These are phyloP conservation scores for Penicillium goetzii DNA, from an alignment of 495 filamentous ascomycete species.

Conservation along the genomic window DNA sequence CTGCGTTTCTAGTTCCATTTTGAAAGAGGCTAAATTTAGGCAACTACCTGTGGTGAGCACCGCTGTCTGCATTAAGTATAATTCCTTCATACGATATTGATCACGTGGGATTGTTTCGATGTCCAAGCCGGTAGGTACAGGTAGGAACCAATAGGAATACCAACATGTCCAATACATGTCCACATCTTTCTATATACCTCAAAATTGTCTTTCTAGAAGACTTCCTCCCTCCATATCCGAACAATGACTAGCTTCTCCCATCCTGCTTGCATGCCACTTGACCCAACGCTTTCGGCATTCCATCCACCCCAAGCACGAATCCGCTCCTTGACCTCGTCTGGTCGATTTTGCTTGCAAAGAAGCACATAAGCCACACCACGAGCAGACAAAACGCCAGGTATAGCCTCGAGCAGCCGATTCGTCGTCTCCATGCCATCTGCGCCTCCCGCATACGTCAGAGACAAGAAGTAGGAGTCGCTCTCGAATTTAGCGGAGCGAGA, in stretches of 20 bases:
- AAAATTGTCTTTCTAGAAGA: background rate
- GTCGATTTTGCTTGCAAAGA: conserved; percentile 85
- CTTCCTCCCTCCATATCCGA: conserved; percentile 66
- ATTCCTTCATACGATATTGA: background rate
- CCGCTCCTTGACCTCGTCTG: conserved; percentile 70
- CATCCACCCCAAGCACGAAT: conserved; percentile 66
- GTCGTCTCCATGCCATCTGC: conserved; percentile 92
- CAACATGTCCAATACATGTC: background rate
- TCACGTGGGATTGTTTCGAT: background rate
- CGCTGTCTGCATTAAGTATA: background rate
- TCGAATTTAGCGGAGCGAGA: conserved; percentile 55
- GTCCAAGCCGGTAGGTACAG: background rate
- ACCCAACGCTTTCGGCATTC: conserved; percentile 77
- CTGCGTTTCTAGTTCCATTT: background rate
- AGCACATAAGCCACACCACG: conserved; percentile 86
- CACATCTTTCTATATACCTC: background rate
- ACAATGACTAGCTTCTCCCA: conserved; percentile 90
- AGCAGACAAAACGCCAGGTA: conserved; percentile 63
- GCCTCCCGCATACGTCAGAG: conserved; percentile 86
- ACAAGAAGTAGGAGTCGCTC: conserved; percentile 77
- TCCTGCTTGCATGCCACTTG: conserved; percentile 81
- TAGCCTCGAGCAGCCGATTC: conserved; percentile 67
- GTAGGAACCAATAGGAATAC: background rate
- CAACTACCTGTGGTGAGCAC: background rate
- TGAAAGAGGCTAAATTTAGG: background rate